Conservation (phyloP, 148 eudicot species). For the Simmondsia chinensis region DNA sequence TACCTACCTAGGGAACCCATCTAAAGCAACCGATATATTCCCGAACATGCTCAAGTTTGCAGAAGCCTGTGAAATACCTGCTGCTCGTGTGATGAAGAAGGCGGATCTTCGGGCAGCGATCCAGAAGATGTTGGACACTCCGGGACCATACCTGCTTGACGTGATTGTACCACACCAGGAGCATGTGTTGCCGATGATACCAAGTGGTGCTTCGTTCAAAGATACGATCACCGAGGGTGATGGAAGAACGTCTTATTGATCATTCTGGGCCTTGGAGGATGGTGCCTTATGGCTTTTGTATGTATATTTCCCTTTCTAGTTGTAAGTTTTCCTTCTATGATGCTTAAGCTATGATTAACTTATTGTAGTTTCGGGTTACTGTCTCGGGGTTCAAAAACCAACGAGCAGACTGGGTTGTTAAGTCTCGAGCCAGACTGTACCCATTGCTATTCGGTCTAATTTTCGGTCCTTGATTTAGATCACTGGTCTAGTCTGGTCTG, state of each 20-base stretch:
- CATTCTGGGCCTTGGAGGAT: background rate
- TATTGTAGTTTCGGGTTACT: too few relatives aligned
- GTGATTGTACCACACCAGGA: constrained; percentile 89
- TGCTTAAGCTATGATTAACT: background rate
- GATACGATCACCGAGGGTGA: constrained; percentile 74
- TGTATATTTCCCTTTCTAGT: background rate
- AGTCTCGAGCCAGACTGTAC: too few relatives aligned
- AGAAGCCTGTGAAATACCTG: constrained; percentile 58
- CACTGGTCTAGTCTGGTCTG: too few relatives aligned
- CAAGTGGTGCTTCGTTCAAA: constrained; percentile 66
- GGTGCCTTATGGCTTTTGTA: constrained; percentile 7
- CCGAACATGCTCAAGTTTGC: constrained; percentile 78
- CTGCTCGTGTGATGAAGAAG: constrained; percentile 57
- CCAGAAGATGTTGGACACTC: constrained; percentile 78
- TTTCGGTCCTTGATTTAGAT: too few relatives aligned
- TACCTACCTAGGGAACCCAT: constrained; percentile 66
- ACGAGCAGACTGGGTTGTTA: too few relatives aligned
- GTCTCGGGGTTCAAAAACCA: too few relatives aligned
- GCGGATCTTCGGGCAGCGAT: constrained; percentile 62
- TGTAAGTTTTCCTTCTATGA: background rate
- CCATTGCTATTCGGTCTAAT: too few relatives aligned
- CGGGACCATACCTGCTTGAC: constrained; percentile 78
- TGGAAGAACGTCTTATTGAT: constrained; percentile 50
- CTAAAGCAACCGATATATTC: constrained; percentile 38
- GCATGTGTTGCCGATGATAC: constrained; percentile 93